phyloP scores from a whole-genome alignment of 176 grass and related monocot genomes.

The Bromus sterilis region DNA sequence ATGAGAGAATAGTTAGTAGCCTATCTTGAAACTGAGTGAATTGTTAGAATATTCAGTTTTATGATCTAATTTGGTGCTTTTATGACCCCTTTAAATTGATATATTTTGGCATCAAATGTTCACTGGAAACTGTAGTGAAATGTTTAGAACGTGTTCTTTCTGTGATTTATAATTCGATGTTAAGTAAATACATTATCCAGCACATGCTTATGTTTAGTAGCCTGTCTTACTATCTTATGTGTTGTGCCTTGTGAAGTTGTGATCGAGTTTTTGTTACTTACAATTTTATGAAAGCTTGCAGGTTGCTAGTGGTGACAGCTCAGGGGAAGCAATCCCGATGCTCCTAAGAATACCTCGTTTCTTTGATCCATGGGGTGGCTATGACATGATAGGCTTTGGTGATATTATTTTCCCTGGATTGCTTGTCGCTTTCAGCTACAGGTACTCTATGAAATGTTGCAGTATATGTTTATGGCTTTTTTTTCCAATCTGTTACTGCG shows the following conservation, averaged over 20 bases:
- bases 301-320: conserved; percentile 83
- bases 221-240: neutral
- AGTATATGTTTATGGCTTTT: neutral
- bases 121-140: neutral
- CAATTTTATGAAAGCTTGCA: conserved; percentile 20
- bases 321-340: conserved; percentile 95
- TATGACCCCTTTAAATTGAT: neutral
- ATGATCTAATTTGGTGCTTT: neutral
- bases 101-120: neutral
- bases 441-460: conserved; percentile 36
- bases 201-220: neutral
- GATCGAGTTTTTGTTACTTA: neutral
- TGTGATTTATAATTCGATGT: neutral
- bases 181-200: neutral
- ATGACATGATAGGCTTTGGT: conserved; percentile 99
- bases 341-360: conserved; percentile 87
- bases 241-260: neutral
- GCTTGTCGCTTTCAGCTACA: conserved; percentile 92
- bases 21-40: neutral
- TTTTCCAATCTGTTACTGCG: neutral
- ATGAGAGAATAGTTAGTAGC: neutral
- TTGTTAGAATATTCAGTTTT: neutral
- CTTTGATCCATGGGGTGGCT: conserved; percentile 99
- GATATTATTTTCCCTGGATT: conserved; percentile 97
- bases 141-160: neutral